A percentile compares a stretch with the other conserved stretches of the same genome.
Evolutionary conservation across 2,329 filamentous ascomycete species (phyloP).

Genomic region (Fusarium humuli): DNA sequence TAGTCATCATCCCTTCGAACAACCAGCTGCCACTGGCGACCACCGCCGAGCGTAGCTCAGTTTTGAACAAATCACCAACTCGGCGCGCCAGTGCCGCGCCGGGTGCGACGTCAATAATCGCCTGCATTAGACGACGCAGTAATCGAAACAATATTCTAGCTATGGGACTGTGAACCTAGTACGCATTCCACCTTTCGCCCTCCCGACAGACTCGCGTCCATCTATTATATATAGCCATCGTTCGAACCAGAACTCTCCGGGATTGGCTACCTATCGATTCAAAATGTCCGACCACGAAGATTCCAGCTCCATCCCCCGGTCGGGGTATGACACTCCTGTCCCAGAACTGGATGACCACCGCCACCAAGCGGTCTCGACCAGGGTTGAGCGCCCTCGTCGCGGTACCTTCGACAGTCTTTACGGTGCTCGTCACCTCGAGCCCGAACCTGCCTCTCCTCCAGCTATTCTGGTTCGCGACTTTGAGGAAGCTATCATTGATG

Average conservation of each 20-base stretch:
- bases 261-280: conserved; percentile 26
- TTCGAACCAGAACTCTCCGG: conserved; percentile 10
- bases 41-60: conserved; percentile 39
- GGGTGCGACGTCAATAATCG: conserved; percentile 47
- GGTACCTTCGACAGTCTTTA: conserved; percentile 81
- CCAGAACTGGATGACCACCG: conserved; percentile 91
- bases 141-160: conserved; percentile 36
- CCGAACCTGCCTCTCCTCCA: conserved; percentile 51
- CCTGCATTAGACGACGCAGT: conserved; percentile 28
- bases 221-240: conserved; percentile 15
- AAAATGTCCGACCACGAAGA: conserved; percentile 77
- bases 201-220: conserved; percentile 24
- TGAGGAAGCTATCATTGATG: conserved; percentile 80
- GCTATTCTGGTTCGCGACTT: conserved; percentile 78
- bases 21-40: conserved; percentile 36
- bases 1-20: conserved; percentile 17
- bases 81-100: conserved; percentile 55
- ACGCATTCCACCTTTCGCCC: conserved; percentile 34
- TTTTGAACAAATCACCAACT: conserved; percentile 50
- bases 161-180: conserved; percentile 51
- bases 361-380: conserved; percentile 70
- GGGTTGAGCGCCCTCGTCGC: conserved; percentile 70
- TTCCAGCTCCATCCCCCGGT: conserved; percentile 65
- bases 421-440: conserved; percentile 60
- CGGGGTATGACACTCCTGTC: conserved; percentile 78